Evolutionary conservation across 805 yeast species (phyloP), one percentile per base, ranked within the genome.

Genomic region (Sungouiozyma ichnusensis): DNA sequence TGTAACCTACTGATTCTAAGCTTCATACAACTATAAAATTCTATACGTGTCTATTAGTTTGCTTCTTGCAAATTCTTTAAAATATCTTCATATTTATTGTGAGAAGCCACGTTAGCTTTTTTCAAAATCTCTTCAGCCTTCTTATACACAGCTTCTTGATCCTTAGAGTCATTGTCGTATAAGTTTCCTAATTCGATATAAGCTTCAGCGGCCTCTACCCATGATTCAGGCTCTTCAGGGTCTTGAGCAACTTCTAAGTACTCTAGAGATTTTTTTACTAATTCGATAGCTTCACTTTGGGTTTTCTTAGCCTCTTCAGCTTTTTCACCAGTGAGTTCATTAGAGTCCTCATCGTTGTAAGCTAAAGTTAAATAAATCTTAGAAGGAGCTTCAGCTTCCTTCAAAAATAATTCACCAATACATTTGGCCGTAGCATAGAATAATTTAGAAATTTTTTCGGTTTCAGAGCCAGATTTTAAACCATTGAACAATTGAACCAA

Each of bases 151-250:
- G 67, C 52, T 45, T 81, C 84, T 63, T 86, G 95, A 35, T 79
- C 82, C 29, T 66, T 64, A 40, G 81, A 69, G 20, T 81, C 86
- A 19, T 74, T 64, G 7, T 79, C 84, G 46, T 72, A 68, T 39
- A 87, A 58, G 52, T 87, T 88, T 14, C 88, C 96, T 50, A 84
- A 64, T 14, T 82, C 75, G 31, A 90, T 85, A 53, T 76, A 68
- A 1, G 94, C 88, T 60, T 90, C 97, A 1, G 96, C 95, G 37
- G 83, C 71, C 54, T 77, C 74, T 11, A 80, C 94, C 85, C 90
- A 82, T 4, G 82, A 69, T 44, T 79, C 81, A 0, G 94, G 94
- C 34, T 81, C 85, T 37, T 79, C 84, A 16, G 76, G 78, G 39
- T 77, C 77, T 57, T 79, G 75, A 0, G 87, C 81, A 42, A 67